Base-by-base conservation (phyloP, 768 basidiomycete species). In the Termitomyces sp. region DNA sequence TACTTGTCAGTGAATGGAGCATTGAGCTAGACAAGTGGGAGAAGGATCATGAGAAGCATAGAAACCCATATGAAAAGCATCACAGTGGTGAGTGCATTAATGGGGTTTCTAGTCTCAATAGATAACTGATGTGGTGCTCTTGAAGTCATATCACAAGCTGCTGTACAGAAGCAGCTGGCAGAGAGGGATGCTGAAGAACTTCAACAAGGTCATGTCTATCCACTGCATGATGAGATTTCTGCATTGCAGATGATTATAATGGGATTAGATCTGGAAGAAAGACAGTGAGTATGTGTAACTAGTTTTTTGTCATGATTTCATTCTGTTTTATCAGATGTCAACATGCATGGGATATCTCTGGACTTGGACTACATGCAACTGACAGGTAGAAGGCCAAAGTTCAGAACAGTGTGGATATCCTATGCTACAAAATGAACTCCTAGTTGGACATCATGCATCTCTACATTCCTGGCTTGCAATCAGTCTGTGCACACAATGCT, bases 261-360 rank as follows among this genome's bases (percentile, higher is more conserved):
- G 47, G 63, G 63, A 0, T 40, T 66, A 9, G 65, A 66, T n/a
- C 43, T 62, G 1, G 61, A 64, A 33, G 60, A 63, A 14, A 62
- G 62, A 52, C 63, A 64, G 63, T 64, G 27, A 26, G 61, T 62
- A 26, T 33, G 5, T 8, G 4, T 5, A 10, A 34, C 5, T 9
- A 34, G 10, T 34, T 10, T 2, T 10, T 6, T 13, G 10, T 34
- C 34, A 8, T 10, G 5, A 13, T 10, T 9, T 13, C 7, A 34
- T n/a, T n/a, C n/a, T 34, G 34, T 5, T 34, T 5, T 34, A 34
- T 36, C 14, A 37, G 14, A 14, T 5, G 3, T 37, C 5, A 14
- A 16, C 36, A 37, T 37, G 36, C 12, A 1, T 14, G 5, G 3
- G 16, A 37, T 37, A 37, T 37, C 3, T 37, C 36, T 37, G 36